These are phyloP conservation scores for Scheffersomyces parashehatae DNA, from an alignment of 1,139 yeast genomes.

Conservation along the genomic window DNA sequence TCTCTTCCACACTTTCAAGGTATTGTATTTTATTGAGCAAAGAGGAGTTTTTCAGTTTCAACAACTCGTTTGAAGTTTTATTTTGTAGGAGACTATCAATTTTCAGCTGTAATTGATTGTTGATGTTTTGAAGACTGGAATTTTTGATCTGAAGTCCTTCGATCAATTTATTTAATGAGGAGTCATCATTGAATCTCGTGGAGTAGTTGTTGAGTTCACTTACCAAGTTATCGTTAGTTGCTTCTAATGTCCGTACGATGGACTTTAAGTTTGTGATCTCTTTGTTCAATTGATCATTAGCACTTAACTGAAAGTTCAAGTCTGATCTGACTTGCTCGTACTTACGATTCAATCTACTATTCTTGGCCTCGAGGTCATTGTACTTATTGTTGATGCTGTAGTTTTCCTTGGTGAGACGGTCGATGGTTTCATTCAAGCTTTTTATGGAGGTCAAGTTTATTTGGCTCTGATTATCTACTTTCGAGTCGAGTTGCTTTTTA, in stretches of 20 bases:
- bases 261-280: conserved; percentile 22
- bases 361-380: conserved; percentile 24
- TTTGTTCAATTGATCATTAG: conserved; percentile 31
- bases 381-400: conserved; percentile 12
- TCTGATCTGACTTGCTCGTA: conserved; percentile 34
- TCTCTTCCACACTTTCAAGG: conserved; percentile 47
- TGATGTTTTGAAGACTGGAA: conserved; percentile 31
- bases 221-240: conserved; percentile 50
- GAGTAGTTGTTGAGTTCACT: conserved; percentile 31
- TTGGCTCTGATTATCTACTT: conserved; percentile 48
- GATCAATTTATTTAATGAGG: conserved; percentile 16
- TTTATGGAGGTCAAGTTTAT: conserved; percentile 40
- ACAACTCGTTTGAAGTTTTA: conserved; percentile 39
- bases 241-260: conserved; percentile 20
- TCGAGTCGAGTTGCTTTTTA: conserved; percentile 55
- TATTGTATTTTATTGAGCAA: conserved; percentile 37
- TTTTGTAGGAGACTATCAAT: conserved; percentile 33
- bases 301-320: conserved; percentile 27
- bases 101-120: conserved; percentile 32
- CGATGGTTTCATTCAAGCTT: conserved; percentile 32
- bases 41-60: conserved; percentile 39
- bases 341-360: conserved; percentile 22
- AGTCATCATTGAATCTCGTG: conserved; percentile 7
- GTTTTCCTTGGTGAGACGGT: conserved; percentile 18
- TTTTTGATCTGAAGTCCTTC: conserved; percentile 31